Evolutionary conservation across 306 rosid genomes (phyloP), one percentile per base, ranked within the genome.

Genomic region (Acacia crassicarpa): DNA sequence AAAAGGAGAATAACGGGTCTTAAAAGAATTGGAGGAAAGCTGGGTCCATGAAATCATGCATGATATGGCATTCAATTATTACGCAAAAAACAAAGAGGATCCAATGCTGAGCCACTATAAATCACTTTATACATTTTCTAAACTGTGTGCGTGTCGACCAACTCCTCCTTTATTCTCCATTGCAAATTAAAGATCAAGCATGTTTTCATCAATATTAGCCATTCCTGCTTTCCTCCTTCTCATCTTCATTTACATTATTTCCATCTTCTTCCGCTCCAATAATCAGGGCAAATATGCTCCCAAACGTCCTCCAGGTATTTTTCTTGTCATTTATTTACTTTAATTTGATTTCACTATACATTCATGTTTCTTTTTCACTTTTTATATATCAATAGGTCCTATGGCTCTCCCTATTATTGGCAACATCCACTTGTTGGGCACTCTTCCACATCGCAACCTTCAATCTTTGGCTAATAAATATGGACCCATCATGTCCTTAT

Each of bases 351-450:
- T 53, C 19, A 53, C 23, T 19, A n/a, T 1, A 8, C 3, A 53
- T 53, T 53, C 23, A 53, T 53, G 19, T 53, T 53, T 53, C 59
- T 53, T 3, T 53, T 53, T 53, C 59, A 53, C 9, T 53, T 32
- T 20, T 5, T 51, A 53, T 53, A 19, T 6, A 53, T 58, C 67
- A 25, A 23, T 30, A 66, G 44, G 94, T 56, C 91, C 92, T 1
- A 68, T 33, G 46, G 33, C 82, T 23, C 75, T 85, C 1, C 92
- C 91, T 2, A 62, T 88, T 19, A 77, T 86, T 51, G 91, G 90
- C 9, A 80, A 83, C 85, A 85, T 91, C 4, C 87, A 91, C 85
- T 58, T 83, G 71, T 43, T 89, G 17, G 93, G 95, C 4, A 48
- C 53, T 2, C 41, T 38, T 38, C 8, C 41, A 38, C 41, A 38